Evolutionary conservation across 352 stramenopile genomes (phyloP), one percentile per base, ranked within the genome.

Genomic region (Globisporangium heterothallicum): DNA sequence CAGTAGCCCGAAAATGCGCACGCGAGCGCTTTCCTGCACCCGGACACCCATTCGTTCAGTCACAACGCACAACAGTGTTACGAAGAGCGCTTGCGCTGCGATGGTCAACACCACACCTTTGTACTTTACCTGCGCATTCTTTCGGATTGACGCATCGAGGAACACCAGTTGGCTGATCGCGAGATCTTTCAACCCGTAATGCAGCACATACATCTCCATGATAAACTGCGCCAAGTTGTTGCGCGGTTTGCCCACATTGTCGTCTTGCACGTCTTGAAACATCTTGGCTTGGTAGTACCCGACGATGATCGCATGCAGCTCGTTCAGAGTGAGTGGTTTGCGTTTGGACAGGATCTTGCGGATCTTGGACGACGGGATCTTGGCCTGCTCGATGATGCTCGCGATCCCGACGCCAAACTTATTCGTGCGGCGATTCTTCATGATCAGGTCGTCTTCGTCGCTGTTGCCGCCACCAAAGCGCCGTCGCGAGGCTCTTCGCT

Each of bases 241-340:
- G 10, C 80, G 73, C 2, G 57, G 43, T 40, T 86, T 86, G 18
- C 77, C 71, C 1, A 61, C 70, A 12, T 59, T 70, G 49, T 91
- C 80, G 47, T 91, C 78, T 47, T 88, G 75, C 6, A 81, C 66
- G 34, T 91, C 80, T 38, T 91, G 80, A 24, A 81, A 78, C 73
- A 91, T 86, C 49, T 91, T 91, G 26, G 79, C 75, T 55, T 91
- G 79, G 40, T 91, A 91, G 35, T 88, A 86, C 1, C 74, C 75
- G 24, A 86, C 53, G 42, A 91, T 91, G 60, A 86, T 86, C 26
- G 69, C 66, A 30, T 86, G 74, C 8, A 91, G 62, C 41, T 91
- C 79, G 41, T 79, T 81, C 0, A 91, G 52, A 3, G 74, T 86
- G 22, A 91, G 66, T 16, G 79, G 73, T 40, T 87, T 87, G 19